These are phyloP conservation scores for Diaporthe sp. DNA, from an alignment of 2,329 filamentous ascomycete genomes.

Conservation along the genomic window DNA sequence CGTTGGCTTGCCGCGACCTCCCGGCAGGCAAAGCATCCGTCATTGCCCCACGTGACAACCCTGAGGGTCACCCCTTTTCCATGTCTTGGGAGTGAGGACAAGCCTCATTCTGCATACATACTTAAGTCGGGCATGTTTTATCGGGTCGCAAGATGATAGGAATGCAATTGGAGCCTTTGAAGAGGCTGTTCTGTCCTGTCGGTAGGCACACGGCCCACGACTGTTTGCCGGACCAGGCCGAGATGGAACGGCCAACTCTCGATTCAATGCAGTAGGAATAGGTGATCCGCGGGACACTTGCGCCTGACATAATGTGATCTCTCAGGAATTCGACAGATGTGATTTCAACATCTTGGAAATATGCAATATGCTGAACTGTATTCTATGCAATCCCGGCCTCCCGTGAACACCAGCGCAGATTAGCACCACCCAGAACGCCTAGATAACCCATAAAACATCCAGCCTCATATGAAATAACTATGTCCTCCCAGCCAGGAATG, in stretches of 20 bases:
- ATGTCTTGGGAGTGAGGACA: background rate
- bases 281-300: background rate
- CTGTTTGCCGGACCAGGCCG: background rate
- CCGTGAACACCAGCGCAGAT: slow-evolving; percentile 6
- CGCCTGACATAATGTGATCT: background rate
- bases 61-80: background rate
- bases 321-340: too few relatives aligned
- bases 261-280: background rate
- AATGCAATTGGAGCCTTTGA: too few relatives aligned
- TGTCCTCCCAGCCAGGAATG: slow-evolving; percentile 26
- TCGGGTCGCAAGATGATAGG: too few relatives aligned
- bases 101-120: background rate
- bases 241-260: background rate
- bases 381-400: slow-evolving; percentile 20
- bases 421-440: slow-evolving; percentile 6
- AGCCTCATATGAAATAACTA: background rate
- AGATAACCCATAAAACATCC: background rate
- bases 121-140: background rate
- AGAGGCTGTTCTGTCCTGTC: too few relatives aligned
- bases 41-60: slow-evolving; percentile 27
- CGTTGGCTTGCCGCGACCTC: slow-evolving; percentile 43
- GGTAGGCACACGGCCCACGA: background rate
- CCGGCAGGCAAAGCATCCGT: slow-evolving; percentile 31
- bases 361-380: background rate
- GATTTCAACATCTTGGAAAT: background rate